Evolutionary conservation across 2,329 filamentous ascomycete species (phyloP).

Genomic region (Fusarium continuum): DNA sequence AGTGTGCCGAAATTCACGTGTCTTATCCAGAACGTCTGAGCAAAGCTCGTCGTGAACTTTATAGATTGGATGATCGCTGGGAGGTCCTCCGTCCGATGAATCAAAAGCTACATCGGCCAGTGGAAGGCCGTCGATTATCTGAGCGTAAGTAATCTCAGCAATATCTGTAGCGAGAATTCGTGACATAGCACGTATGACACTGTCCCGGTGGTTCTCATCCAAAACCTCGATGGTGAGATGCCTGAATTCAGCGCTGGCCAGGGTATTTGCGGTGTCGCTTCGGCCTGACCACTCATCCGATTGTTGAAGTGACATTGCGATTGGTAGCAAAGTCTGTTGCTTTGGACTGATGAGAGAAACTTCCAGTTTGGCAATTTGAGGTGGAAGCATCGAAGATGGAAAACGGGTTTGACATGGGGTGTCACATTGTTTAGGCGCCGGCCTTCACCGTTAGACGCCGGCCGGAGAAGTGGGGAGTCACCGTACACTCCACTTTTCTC

Average conservation of each 20-base stretch:
- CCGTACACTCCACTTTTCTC: no score
- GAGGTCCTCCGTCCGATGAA: background rate
- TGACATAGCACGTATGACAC: background rate
- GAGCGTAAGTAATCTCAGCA: conserved; percentile 31
- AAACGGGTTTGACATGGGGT: no score
- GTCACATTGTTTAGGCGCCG: no score
- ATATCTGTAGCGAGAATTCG: conserved; percentile 19
- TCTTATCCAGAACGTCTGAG: conserved; percentile 21
- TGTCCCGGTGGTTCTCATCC: background rate
- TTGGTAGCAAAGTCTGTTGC: no score
- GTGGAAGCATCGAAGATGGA: no score
- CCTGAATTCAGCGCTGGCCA: background rate
- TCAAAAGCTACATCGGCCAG: background rate
- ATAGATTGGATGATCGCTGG: conserved; percentile 21
- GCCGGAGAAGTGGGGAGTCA: no score
- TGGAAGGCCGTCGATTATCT: conserved; percentile 41
- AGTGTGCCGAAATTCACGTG: conserved; percentile 8
- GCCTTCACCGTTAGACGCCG: no score
- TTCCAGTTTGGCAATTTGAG: no score
- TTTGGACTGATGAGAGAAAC: no score
- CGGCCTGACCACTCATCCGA: fast-evolving
- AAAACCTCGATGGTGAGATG: background rate
- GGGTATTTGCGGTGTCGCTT: fast-evolving
- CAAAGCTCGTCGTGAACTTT: conserved; percentile 36
- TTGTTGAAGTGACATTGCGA: background rate